Evolutionary conservation across 345 rosid species (phyloP).

Genomic region (Eucalyptus polybractea): DNA sequence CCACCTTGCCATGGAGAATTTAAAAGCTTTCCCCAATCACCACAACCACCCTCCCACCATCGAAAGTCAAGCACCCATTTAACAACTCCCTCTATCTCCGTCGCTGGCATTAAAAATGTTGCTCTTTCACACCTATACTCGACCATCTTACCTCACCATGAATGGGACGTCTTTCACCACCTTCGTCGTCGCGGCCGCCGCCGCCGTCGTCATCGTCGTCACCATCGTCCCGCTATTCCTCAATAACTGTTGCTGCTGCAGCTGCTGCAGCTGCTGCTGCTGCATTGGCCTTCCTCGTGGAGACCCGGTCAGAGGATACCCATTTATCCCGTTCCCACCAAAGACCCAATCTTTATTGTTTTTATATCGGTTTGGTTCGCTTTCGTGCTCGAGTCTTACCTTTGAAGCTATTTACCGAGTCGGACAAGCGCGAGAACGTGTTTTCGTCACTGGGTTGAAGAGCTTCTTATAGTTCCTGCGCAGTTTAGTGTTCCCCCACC

Average conservation of each 20-base stretch:
- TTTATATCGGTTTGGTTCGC: neutral
- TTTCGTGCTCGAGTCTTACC: neutral
- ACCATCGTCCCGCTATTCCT: neutral
- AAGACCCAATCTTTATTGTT: neutral
- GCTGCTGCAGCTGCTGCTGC: neutral
- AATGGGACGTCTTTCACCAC: neutral
- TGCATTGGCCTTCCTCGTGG: neutral
- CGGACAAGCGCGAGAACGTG: neutral
- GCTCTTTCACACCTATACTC: neutral
- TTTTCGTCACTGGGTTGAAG: neutral
- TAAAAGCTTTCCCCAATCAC: neutral
- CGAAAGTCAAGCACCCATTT: neutral
- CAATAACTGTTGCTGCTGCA: neutral
- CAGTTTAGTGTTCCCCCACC: neutral
- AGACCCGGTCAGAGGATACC: neutral
- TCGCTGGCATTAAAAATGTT: neutral
- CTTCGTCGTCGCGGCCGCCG: neutral
- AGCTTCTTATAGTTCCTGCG: neutral
- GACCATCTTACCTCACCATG: neutral
- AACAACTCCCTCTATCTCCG: neutral
- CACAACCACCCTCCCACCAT: neutral
- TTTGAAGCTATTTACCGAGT: neutral
- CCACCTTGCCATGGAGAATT: neutral
- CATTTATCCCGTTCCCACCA: neutral
- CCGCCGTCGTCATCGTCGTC: neutral